Evolutionary conservation across 1,284 basidiomycete species (phyloP), one percentile per base, ranked within the genome.

Genomic region (Cryptococcus amylolentus): DNA sequence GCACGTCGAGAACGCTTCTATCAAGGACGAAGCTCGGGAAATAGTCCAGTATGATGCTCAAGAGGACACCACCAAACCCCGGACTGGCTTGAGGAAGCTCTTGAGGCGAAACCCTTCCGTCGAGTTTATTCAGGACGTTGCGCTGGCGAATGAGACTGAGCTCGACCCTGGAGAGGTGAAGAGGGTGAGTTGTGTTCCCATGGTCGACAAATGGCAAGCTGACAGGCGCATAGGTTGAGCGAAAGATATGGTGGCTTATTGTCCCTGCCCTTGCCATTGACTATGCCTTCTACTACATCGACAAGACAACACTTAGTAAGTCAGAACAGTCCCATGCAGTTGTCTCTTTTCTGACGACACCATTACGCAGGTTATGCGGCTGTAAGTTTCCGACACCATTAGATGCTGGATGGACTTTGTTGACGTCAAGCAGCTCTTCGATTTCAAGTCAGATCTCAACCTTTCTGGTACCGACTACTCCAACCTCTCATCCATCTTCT

Each of bases 281-380:
- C 60, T 81, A 80, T 58, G 70, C 73, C 62, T 79, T 78, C 65
- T 80, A 80, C 64, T 79, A 78, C 55, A 67, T 80, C 44, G 67
- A 74, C 58, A 68, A 70, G 57, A 67, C 61, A 7, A 61, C 63
- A 8, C 42, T 44, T 0, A 31, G 26, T 42, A 7, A n/a, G 41
- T 42, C 23, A 23, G 23, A 23, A 23, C 23, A 23, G 23, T 23
- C 23, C 4, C 41, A 35, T 3, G 23, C 23, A 35, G 31, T 35
- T 10, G 10, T 35, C 31, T 8, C 31, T 10, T 35, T 35, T 8
- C 31, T 10, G 31, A 35, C 10, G 31, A 35, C 31, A 8, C 31
- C 31, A 35, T 35, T 10, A 35, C 31, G 31, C 31, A 35, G 31
- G 31, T 35, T 35, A 35, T 35, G 31, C 31, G 31, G 31, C 31